Conservation (phyloP, 139 green algal genomes). For the Axilococcus clingmanii region DNA sequence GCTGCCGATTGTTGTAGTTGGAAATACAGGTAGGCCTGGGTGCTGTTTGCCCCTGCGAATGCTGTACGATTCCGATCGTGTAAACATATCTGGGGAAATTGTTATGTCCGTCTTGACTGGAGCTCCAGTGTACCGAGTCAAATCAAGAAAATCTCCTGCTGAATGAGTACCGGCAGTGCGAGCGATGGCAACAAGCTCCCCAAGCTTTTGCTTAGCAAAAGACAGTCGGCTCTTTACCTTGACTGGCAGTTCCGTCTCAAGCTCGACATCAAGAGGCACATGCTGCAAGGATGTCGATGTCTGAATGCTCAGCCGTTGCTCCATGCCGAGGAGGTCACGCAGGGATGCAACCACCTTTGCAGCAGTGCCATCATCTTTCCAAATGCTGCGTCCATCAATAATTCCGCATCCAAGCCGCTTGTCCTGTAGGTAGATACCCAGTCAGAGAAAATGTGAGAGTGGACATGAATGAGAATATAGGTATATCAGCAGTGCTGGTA, state of each 20-base stretch:
- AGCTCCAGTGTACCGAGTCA: slow-evolving; percentile 11
- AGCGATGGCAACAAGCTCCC: slow-evolving; percentile 31
- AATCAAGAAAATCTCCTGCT: background rate
- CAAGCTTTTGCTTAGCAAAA: slow-evolving; percentile 78
- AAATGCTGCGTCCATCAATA: slow-evolving; percentile 74
- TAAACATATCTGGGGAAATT: slow-evolving; percentile 20
- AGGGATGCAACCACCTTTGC: slow-evolving; percentile 27
- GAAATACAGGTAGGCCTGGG: slow-evolving; percentile 43
- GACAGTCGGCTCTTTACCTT: slow-evolving; percentile 34
- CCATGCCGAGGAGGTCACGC: slow-evolving; percentile 19
- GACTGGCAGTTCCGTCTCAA: slow-evolving; percentile 34
- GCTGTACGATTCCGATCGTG: slow-evolving; percentile 35
- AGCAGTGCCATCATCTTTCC: slow-evolving; percentile 45
- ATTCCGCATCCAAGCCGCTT: slow-evolving; percentile 75
- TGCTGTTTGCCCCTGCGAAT: slow-evolving; percentile 50
- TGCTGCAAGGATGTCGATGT: slow-evolving; percentile 68
- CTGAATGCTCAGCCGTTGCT: slow-evolving; percentile 16
- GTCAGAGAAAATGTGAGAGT: background rate
- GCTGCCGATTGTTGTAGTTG: slow-evolving; percentile 81
- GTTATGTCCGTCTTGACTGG: background rate
- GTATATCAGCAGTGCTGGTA: too few species aligned
- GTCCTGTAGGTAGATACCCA: slow-evolving; percentile 21
- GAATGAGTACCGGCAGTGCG: too few species aligned
- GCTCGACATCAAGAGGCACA: slow-evolving; percentile 52
- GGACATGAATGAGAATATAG: background rate